Evolutionary conservation across 495 filamentous ascomycete genomes (phyloP), one percentile per base, ranked within the genome.

Genomic region (Penicillium egyptiacum): DNA sequence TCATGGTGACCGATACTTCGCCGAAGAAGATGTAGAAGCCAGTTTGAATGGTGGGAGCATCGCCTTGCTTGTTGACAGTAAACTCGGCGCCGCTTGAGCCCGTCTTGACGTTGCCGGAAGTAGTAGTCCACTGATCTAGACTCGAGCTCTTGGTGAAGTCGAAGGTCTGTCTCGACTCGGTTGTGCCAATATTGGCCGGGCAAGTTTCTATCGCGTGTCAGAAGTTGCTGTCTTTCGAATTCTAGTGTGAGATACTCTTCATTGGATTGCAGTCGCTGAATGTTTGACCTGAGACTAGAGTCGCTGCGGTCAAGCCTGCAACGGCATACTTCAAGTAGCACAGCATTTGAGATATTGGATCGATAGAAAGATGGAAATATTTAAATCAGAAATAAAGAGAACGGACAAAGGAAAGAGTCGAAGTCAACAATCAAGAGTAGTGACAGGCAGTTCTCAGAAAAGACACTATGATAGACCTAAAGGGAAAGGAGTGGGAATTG

Each of bases 11-110:
- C 64, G 88, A 86, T 41, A 86, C 79, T 56, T 79, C 78, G 40
- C 90, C 90, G 61, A 86, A 91, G 72, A 91, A 85, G 77, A 92
- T 82, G 73, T 88, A 88, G 66, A 85, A 88, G 58, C 86, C 77
- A 28, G 86, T 81, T 39, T 80, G 75, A 61, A 93, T 83, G 26
- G 87, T 89, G 11, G 89, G 87, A 5, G 86, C 81, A 58, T 92
- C 85, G 53, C 82, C 81, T 54, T 80, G 73, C 71, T 89, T 82
- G 61, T 63, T 71, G 70, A 94, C 82, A 49, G 80, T 86, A 77
- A 92, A 88, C 52, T 81, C 80, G 43, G 84, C 86, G 22, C 86
- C 86, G 8, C 75, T 60, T 42, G 80, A 69, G 16, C 61, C 58
- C 33, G 71, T 74, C n/a, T 59, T 73, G 47, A 89, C 73, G 11